These are phyloP conservation scores for Neofusicoccum kwambonambiense DNA, from an alignment of 2,329 filamentous ascomycete genomes.

Conservation along the genomic window DNA sequence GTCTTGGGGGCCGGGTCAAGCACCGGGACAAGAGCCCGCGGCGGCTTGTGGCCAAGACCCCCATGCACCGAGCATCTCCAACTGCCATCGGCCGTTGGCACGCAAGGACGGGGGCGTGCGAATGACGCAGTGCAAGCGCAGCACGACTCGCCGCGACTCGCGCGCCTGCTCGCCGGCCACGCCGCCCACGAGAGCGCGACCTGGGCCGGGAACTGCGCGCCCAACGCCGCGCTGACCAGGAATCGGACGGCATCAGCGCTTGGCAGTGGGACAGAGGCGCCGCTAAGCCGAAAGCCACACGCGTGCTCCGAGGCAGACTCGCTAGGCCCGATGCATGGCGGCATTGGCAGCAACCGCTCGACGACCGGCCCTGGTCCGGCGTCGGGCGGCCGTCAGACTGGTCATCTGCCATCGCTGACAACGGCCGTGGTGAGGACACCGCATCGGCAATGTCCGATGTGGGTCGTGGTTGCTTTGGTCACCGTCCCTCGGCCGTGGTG, in stretches of 20 bases:
- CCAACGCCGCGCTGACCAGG: not conserved
- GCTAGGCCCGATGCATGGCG: not conserved
- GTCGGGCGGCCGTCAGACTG: not conserved
- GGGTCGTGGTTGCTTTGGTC: not conserved
- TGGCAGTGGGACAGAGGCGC: not conserved
- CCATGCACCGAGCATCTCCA: not conserved
- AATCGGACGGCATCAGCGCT: not conserved
- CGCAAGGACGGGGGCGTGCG: not conserved
- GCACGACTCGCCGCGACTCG: constrained; percentile 1
- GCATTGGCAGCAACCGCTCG: not conserved
- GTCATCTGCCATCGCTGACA: not conserved
- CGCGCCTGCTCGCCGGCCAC: not conserved
- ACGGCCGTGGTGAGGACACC: not conserved
- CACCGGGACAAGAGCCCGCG: not conserved
- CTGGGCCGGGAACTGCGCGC: not conserved
- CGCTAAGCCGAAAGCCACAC: constrained; percentile 10
- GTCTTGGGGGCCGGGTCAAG: constrained; percentile 2
- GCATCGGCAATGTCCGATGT: constrained; percentile 9
- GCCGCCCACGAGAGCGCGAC: not conserved
- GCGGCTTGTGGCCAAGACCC: not conserved
- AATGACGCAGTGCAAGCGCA: not conserved
- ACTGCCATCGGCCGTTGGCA: not conserved
- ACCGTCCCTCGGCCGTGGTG: not conserved
- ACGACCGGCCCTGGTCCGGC: not conserved
- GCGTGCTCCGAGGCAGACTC: not conserved